Conservation (phyloP, 1,284 basidiomycete genomes). For the Phlebopus sp. region DNA sequence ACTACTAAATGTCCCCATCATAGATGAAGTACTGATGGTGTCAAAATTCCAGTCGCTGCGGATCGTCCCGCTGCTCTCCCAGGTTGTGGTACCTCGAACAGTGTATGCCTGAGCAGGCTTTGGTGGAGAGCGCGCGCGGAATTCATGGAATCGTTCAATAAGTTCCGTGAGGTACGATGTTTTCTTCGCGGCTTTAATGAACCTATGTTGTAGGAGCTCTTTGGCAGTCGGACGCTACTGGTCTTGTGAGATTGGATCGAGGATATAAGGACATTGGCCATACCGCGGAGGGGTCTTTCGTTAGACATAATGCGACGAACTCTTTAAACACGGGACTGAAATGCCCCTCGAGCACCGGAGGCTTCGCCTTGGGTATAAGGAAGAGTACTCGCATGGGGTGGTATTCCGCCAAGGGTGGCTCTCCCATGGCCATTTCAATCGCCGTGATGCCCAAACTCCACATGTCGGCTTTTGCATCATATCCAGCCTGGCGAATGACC, state of each 20-base stretch:
- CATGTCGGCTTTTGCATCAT: constrained; percentile 94
- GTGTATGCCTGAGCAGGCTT: constrained; percentile 53
- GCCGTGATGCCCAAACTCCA: constrained; percentile 98
- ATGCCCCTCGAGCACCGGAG: constrained; percentile 84
- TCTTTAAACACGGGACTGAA: constrained; percentile 90
- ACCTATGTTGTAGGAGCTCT: constrained; percentile 89
- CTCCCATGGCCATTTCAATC: constrained; percentile 94
- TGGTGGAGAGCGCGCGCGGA: constrained; percentile 54
- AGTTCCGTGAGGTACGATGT: constrained; percentile 84
- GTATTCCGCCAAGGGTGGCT: constrained; percentile 91
- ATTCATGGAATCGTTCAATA: constrained; percentile 80
- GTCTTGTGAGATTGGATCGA: constrained; percentile 17
- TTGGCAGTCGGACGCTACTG: constrained; percentile 83
- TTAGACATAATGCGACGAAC: constrained; percentile 88
- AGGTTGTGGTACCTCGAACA: constrained; percentile 52
- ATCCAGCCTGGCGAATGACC: constrained; percentile 95
- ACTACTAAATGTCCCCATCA: constrained; percentile 70
- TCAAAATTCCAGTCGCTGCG: constrained; percentile 96
- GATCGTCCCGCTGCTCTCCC: constrained; percentile 71
- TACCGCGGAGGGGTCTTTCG: constrained; percentile 85
- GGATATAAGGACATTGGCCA: constrained; percentile 24
- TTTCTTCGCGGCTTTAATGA: constrained; percentile 82
- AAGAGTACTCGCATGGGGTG: constrained; percentile 96
- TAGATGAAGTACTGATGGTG: constrained; percentile 72
- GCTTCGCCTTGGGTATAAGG: constrained; percentile 94